These are phyloP conservation scores for Vitis hybrid DNA, from an alignment of 177 flowering plant genomes.

Conservation along the genomic window DNA sequence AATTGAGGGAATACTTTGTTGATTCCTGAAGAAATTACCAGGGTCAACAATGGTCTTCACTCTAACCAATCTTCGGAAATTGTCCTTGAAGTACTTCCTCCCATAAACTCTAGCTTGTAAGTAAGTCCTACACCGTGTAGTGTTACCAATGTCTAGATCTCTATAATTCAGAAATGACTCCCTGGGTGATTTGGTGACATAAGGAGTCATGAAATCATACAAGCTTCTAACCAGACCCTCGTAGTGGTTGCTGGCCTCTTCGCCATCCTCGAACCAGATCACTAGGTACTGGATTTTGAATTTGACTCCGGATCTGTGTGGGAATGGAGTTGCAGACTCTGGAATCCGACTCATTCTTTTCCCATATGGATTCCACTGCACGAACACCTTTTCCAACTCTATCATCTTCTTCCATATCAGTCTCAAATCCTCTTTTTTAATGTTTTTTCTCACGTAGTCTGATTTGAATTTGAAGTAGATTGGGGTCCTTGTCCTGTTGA, in stretches of 20 bases:
- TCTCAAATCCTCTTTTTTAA: neutral
- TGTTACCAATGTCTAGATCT: neutral
- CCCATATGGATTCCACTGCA: constrained; percentile 2
- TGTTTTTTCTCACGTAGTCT: neutral
- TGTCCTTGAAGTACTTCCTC: neutral
- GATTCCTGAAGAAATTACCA: neutral
- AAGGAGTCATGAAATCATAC: neutral
- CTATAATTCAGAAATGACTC: constrained; percentile 3
- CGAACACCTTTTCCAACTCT: neutral
- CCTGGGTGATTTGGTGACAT: neutral
- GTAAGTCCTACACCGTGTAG: neutral
- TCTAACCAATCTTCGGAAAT: neutral
- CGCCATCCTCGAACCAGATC: neutral
- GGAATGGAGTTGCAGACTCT: neutral
- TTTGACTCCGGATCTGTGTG: neutral
- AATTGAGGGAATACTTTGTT: neutral
- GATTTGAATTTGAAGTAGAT: neutral
- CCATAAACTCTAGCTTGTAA: neutral
- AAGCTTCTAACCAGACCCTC: neutral
- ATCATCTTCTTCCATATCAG: constrained; percentile 2
- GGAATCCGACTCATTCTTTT: neutral
- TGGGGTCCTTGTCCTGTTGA: neutral
- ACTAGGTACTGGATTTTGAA: neutral
- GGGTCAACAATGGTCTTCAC: neutral
- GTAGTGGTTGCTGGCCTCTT: neutral